phyloP scores from a whole-genome alignment of 2,329 filamentous ascomycete genomes.

The Cordyceps cateniannulata region DNA sequence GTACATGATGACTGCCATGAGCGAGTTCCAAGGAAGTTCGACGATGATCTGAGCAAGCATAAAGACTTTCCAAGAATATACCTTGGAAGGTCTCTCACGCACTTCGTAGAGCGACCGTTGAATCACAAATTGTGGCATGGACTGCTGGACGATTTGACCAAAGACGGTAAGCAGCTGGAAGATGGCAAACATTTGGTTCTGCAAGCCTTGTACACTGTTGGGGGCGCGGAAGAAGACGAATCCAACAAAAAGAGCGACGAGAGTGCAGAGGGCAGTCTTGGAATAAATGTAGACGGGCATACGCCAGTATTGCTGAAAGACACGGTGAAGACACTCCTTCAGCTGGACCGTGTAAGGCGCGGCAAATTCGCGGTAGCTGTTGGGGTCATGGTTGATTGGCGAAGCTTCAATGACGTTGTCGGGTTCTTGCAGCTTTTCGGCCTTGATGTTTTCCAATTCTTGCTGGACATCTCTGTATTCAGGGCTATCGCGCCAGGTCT shows the following conservation, averaged over 20 bases:
- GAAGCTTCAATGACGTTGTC: slow-evolving; percentile 18
- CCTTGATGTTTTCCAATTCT: slow-evolving; percentile 52
- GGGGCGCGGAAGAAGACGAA: slow-evolving; percentile 72
- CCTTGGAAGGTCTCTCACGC: slow-evolving; percentile 75
- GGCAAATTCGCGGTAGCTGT: slow-evolving; percentile 68
- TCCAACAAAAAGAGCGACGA: slow-evolving; percentile 68
- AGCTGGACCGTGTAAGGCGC: slow-evolving; percentile 66
- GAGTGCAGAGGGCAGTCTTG: slow-evolving; percentile 62
- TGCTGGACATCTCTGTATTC: slow-evolving; percentile 50
- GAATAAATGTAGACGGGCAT: slow-evolving; percentile 85
- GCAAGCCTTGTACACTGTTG: slow-evolving; percentile 68
- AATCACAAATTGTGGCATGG: slow-evolving; percentile 80
- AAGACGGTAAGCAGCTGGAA: slow-evolving; percentile 83
- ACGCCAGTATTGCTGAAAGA: slow-evolving; percentile 90
- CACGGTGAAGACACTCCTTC: slow-evolving; percentile 59
- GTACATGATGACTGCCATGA: slow-evolving; percentile 72
- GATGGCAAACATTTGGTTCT: slow-evolving; percentile 81
- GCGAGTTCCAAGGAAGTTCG: slow-evolving; percentile 77
- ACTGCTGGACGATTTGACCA: slow-evolving; percentile 69
- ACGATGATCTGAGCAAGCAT: slow-evolving; percentile 78
- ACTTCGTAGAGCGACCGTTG: slow-evolving; percentile 79
- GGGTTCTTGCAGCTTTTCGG: slow-evolving; percentile 31
- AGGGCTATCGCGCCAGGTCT: slow-evolving; percentile 52
- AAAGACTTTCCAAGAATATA: slow-evolving; percentile 80
- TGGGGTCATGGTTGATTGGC: slow-evolving; percentile 28